These are phyloP conservation scores for Litsea cubeba DNA, from an alignment of 164 flowering plant genomes.

Conservation along the genomic window DNA sequence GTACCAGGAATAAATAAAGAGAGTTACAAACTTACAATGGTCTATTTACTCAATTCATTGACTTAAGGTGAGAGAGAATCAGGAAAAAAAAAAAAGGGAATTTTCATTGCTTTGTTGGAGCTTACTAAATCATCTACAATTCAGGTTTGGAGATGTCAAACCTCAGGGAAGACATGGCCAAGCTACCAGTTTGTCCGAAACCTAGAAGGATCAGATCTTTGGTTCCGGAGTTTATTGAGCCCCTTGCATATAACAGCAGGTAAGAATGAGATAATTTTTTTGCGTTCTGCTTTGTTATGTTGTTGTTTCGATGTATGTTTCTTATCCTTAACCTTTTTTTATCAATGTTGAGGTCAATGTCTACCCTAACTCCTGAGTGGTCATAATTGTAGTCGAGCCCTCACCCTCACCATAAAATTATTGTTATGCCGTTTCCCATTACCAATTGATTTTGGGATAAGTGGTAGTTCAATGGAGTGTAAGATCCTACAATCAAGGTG, in stretches of 20 bases:
- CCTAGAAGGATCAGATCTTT: slow-evolving; percentile 41
- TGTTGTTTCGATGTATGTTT: not conserved
- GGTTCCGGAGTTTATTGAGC: slow-evolving; percentile 44
- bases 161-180: slow-evolving; percentile 2
- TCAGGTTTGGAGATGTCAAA: slow-evolving; percentile 13
- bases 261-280: not conserved
- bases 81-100: not conserved
- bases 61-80: not conserved
- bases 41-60: not conserved
- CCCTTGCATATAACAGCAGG: slow-evolving; percentile 41
- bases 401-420: no score
- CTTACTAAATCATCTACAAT: slow-evolving; percentile 8
- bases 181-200: slow-evolving; percentile 47
- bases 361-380: no score
- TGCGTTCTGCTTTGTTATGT: not conserved
- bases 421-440: no score
- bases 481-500: no score
- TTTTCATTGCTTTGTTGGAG: slow-evolving; percentile 18
- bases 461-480: no score
- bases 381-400: no score
- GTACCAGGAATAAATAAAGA: not conserved
- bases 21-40: not conserved
- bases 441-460: no score
- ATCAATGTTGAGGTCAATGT: no score
- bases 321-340: not conserved